Evolutionary conservation across 129 eudicot species (phyloP), one percentile per base, ranked within the genome.

Genomic region (Calendula officinalis): DNA sequence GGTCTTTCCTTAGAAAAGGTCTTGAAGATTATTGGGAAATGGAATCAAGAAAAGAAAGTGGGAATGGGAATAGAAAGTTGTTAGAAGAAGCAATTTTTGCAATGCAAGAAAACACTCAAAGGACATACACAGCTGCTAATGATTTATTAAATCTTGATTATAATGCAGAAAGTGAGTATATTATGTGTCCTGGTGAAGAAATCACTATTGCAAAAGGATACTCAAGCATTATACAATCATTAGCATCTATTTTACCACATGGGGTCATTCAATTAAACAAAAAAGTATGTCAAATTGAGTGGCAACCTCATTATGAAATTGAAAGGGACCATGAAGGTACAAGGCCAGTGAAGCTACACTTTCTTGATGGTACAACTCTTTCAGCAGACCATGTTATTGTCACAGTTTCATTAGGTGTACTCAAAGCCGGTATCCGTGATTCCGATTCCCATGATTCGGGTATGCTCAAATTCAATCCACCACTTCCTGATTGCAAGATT

Each of bases 371-470:
- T 47, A 72, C 96, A 27, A 69, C 69, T 32, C 39, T 87, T 57
- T 60, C 53, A 30, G 97, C 97, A 5, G 97, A 91, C 56, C 97
- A 91, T 66, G 90, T 91, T 0, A 87, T 91, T 68, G 81, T 91
- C 41, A 91, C 97, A 16, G 97, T 91, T 37, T 87, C 97, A 27
- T 74, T 91, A 51, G 97, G 97, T 2, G 94, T 91, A 49, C 86
- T 91, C n/a, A 91, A 91, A 52, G 85, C 84, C 3, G 94, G 87
- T 59, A 67, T 82, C 64, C 30, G 13, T 3, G 72, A 64, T 38
- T 55, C 67, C 49, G 38, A 73, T 38, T 55, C 67, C 49, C 36
- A 73, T 6, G 83, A 70, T 10, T 67, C 75, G 14, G 71, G 79
- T 48, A n/a, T 87, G 75, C 57, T 73, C 13, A 73, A 73, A 13